A percentile compares a stretch with the other conserved stretches of the same genome.
phyloP scores from a whole-genome alignment of 2,329 filamentous ascomycete species.

The Pseudogymnoascus sp. region DNA sequence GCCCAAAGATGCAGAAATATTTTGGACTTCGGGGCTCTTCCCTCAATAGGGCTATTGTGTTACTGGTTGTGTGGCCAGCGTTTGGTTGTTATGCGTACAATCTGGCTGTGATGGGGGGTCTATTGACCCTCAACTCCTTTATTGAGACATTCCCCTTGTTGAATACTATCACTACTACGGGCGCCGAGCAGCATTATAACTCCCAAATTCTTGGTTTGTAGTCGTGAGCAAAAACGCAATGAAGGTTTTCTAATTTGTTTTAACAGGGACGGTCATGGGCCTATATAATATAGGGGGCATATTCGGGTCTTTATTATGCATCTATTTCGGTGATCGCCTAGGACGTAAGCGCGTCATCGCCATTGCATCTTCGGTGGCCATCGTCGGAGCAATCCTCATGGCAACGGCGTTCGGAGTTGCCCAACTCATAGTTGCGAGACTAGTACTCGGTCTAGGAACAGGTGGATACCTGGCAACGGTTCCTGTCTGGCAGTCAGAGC shows the following conservation, averaged over 20 bases:
- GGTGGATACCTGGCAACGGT: constrained; percentile 38
- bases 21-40: constrained; percentile 11
- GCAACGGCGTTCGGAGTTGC: constrained; percentile 36
- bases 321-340: constrained; percentile 39
- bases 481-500: constrained; percentile 54
- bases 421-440: constrained; percentile 46
- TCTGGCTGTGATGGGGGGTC: constrained; percentile 32
- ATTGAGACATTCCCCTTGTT: constrained; percentile 32
- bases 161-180: constrained; percentile 26
- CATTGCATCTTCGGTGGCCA: constrained; percentile 48
- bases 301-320: constrained; percentile 31
- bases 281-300: constrained; percentile 33
- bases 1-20: not conserved
- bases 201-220: not conserved
- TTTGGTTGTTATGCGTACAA: constrained; percentile 36
- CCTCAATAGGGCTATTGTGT: not conserved
- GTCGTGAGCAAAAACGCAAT: not conserved
- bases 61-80: constrained; percentile 37
- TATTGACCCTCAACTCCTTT: constrained; percentile 17
- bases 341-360: constrained; percentile 51
- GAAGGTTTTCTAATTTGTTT: not conserved
- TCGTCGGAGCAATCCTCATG: constrained; percentile 44
- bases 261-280: constrained; percentile 31
- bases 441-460: constrained; percentile 42
- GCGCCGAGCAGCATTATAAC: not conserved